These are phyloP conservation scores for Cladosporium halotolerans DNA, from an alignment of 2,329 filamentous ascomycete genomes.

Conservation along the genomic window DNA sequence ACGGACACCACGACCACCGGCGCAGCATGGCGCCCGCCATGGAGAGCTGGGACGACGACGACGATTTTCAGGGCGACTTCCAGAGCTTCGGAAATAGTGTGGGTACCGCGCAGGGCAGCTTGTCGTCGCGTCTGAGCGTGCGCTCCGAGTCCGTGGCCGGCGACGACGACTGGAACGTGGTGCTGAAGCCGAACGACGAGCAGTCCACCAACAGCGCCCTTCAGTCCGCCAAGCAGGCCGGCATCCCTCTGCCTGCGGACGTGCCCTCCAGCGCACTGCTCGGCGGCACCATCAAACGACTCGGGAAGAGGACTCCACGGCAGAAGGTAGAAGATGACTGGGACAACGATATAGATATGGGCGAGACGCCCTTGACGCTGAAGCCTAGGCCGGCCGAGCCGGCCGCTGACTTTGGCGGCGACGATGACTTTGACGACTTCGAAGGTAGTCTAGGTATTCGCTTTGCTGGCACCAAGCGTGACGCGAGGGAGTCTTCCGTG, in stretches of 20 bases:
- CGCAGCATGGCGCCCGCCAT: slow-evolving; percentile 56
- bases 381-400: slow-evolving; percentile 29
- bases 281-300: slow-evolving; percentile 85
- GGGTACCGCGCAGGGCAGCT: slow-evolving; percentile 62
- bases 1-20: background rate
- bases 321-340: slow-evolving; percentile 45
- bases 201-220: slow-evolving; percentile 79
- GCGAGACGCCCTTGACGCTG: slow-evolving; percentile 36
- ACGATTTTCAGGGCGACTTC: slow-evolving; percentile 59
- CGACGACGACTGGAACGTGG: slow-evolving; percentile 83
- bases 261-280: slow-evolving; percentile 83
- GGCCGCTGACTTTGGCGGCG: slow-evolving; percentile 32
- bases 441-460: slow-evolving; percentile 89
- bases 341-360: slow-evolving; percentile 46
- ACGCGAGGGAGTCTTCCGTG: slow-evolving; percentile 76
- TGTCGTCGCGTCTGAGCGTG: slow-evolving; percentile 74
- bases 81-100: slow-evolving; percentile 51
- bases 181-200: slow-evolving; percentile 79
- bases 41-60: slow-evolving; percentile 59
- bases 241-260: slow-evolving; percentile 83
- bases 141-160: slow-evolving; percentile 67
- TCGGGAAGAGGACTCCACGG: slow-evolving; percentile 54
- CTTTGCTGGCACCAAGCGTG: slow-evolving; percentile 77
- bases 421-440: slow-evolving; percentile 83
- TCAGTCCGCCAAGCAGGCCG: slow-evolving; percentile 75